Evolutionary conservation across 1,139 yeast species (phyloP).

Genomic region (Arxiozyma slooffiae): DNA sequence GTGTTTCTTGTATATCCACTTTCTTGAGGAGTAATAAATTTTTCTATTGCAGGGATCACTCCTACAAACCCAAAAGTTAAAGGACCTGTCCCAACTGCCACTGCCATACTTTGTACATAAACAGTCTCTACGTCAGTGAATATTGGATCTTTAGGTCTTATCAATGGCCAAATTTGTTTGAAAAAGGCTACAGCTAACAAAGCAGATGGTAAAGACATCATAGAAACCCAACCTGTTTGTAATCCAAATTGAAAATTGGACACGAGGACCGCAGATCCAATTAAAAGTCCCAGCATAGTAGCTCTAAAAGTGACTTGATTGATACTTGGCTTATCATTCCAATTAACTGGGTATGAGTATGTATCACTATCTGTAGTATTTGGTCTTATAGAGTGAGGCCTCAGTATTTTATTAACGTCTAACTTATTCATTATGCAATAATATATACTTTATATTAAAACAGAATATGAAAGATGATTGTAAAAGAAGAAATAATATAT

Average conservation of each 20-base stretch:
- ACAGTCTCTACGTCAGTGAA: slow-evolving; percentile 92
- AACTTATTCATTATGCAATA: neutral
- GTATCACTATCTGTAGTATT: neutral
- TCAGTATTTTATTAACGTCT: neutral
- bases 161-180: slow-evolving; percentile 35
- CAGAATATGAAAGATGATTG: neutral
- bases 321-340: slow-evolving; percentile 32
- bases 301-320: slow-evolving; percentile 63
- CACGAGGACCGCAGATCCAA: slow-evolving; percentile 72
- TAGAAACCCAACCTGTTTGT: slow-evolving; percentile 98
- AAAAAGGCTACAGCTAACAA: slow-evolving; percentile 76
- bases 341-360: slow-evolving; percentile 9
- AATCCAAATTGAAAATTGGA: slow-evolving; percentile 94
- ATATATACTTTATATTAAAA: too few species aligned
- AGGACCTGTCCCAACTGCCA: slow-evolving; percentile 96
- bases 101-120: slow-evolving; percentile 83
- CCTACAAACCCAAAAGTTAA: slow-evolving; percentile 92
- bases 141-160: slow-evolving; percentile 27
- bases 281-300: slow-evolving; percentile 58
- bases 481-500: neutral
- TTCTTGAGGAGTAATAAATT: slow-evolving; percentile 68
- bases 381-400: neutral
- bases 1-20: slow-evolving; percentile 45
- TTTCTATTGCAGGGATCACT: slow-evolving; percentile 92
- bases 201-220: slow-evolving; percentile 98